These are phyloP conservation scores for Ascochyta rabiei DNA, from an alignment of 2,329 filamentous ascomycete genomes.

Conservation along the genomic window DNA sequence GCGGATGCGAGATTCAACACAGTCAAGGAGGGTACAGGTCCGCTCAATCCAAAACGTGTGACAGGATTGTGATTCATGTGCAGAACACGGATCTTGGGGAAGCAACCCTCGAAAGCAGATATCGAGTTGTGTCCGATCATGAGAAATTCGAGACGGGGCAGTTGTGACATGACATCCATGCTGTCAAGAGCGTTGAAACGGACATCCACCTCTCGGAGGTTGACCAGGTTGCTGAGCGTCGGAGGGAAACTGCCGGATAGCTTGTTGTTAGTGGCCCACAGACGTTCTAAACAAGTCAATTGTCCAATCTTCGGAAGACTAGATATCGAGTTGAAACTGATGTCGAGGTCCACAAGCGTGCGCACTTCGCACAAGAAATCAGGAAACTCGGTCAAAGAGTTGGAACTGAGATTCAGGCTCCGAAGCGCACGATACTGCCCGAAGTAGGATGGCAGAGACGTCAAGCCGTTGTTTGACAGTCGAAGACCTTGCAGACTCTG, in stretches of 20 bases:
- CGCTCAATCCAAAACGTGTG: conserved; percentile 85
- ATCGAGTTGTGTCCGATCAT: conserved; percentile 92
- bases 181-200: conserved; percentile 90
- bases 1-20: conserved; percentile 88
- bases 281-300: conserved; percentile 78
- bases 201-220: conserved; percentile 87
- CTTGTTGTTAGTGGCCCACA: conserved; percentile 96
- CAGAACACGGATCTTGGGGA: conserved; percentile 80
- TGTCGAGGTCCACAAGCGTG: conserved; percentile 87
- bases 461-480: conserved; percentile 89
- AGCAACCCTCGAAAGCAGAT: conserved; percentile 87
- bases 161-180: conserved; percentile 82
- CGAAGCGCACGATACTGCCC: conserved; percentile 78
- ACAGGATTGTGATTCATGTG: conserved; percentile 95
- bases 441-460: conserved; percentile 80
- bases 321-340: conserved; percentile 93
- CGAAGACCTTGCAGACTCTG: conserved; percentile 84
- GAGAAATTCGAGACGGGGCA: conserved; percentile 86
- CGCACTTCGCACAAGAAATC: conserved; percentile 81
- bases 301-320: conserved; percentile 80
- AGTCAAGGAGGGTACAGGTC: conserved; percentile 79
- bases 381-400: conserved; percentile 85
- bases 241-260: conserved; percentile 76
- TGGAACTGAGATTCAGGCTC: conserved; percentile 90
- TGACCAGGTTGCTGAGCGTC: conserved; percentile 74